Evolutionary conservation across 140 eudicot genomes (phyloP).

Genomic region (Anethum foeniculum): DNA sequence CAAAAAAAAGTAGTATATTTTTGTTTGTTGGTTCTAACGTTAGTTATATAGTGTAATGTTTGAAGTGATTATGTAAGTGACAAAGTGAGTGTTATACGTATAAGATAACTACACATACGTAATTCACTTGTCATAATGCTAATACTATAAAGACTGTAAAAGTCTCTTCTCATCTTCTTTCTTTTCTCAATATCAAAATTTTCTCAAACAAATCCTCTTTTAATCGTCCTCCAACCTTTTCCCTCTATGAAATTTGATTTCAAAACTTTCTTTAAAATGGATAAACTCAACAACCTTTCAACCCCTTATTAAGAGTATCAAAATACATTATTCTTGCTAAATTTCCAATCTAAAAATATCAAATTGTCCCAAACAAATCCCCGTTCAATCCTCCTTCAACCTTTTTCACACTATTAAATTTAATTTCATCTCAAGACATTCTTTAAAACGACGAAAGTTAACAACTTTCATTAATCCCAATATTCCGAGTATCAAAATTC

Average conservation of each 20-base stretch:
- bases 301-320: background rate
- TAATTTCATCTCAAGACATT: background rate
- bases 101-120: background rate
- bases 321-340: background rate
- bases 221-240: background rate
- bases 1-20: background rate
- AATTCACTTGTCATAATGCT: background rate
- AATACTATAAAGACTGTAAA: background rate
- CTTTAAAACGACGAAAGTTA: background rate
- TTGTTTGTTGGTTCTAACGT: no score
- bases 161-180: background rate
- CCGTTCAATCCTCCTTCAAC: background rate
- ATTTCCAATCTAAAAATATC: background rate
- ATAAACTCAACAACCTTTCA: background rate
- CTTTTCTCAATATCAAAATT: background rate
- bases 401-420: background rate
- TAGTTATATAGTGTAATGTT: no score
- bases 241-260: background rate
- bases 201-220: background rate
- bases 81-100: background rate
- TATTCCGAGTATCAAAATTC: background rate
- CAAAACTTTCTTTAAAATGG: background rate
- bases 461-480: background rate
- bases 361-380: background rate
- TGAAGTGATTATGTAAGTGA: background rate